Evolutionary conservation across 768 basidiomycete species (phyloP), one percentile per base, ranked within the genome.

Genomic region (Tephrocybe sp.): DNA sequence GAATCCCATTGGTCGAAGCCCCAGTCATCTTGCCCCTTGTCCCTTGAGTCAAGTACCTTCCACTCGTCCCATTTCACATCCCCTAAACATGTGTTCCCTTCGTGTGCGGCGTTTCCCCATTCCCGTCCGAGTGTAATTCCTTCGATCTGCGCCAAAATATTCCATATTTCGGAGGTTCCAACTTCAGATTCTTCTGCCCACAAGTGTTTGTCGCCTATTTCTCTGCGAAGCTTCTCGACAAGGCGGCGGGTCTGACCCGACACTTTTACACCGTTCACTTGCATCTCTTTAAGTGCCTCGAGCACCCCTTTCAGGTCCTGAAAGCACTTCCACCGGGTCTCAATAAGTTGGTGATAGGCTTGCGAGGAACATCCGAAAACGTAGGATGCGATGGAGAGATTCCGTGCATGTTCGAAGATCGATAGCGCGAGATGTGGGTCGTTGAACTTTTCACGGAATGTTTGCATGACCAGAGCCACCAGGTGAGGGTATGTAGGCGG

Each of bases 321-420:
- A 73, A 95, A 91, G 49, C 77, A 82, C 7, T 73, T 68, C 95
- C 95, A 98, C 17, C 83, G 82, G n/a, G 89, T 92, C 60, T 81
- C 75, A 23, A 98, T 80, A 17, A 94, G 76, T 64, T 96, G 92
- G 66, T 94, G 93, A 68, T 96, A 97, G 0, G 86, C 88, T 9
- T 77, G 77, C 0, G 93, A 89, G 9, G 90, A 88, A 68, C 95
- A 98, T 2, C 94, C 95, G 60, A 86, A 86, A 25, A 95, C 86
- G 66, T 91, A 98, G 4, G 88, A 92, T 3, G 85, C 76, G 43
- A 87, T 80, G 1, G 89, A 91, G 3, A 85, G 78, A 34, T 78
- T 78, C 34, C 85, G 81, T 0, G 92, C 89, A 65, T 93, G 79
- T 44, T 86, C 75, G 72, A 97, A 98, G 21, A 96, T 77, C 17